Evolutionary conservation across 2,329 filamentous ascomycete species (phyloP).

Genomic region (Scedosporium apiospermum): DNA sequence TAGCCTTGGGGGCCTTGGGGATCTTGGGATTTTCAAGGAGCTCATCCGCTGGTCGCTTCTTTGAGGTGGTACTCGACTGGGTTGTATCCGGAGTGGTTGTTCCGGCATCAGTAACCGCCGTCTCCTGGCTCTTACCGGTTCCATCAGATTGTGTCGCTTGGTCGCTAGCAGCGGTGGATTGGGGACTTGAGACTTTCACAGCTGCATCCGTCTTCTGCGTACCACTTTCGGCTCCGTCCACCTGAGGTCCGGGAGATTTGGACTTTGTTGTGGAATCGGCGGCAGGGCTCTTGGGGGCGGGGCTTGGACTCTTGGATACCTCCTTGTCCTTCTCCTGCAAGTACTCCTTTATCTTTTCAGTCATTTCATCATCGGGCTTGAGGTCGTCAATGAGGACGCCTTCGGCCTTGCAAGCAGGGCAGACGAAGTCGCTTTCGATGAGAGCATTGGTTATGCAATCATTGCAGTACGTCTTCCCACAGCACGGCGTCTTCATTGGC

Average conservation of each 20-base stretch:
- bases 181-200: conserved; percentile 8
- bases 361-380: conserved; percentile 68
- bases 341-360: conserved; percentile 70
- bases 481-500: conserved; percentile 98
- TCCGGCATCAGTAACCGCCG: conserved; percentile 1
- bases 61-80: conserved; percentile 34
- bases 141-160: background rate
- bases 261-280: background rate
- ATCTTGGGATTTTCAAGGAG: conserved; percentile 52
- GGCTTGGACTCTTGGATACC: conserved; percentile 30
- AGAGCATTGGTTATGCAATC: conserved; percentile 99
- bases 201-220: conserved; percentile 10
- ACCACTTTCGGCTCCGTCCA: conserved; percentile 7
- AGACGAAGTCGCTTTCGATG: conserved; percentile 96
- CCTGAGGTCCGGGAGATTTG: conserved; percentile 5
- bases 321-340: conserved; percentile 37
- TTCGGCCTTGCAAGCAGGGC: conserved; percentile 83
- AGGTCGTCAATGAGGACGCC: conserved; percentile 91
- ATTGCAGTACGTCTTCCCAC: conserved; percentile 96
- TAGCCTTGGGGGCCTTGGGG: conserved; percentile 56
- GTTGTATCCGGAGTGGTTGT: background rate
- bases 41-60: conserved; percentile 78
- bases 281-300: conserved; percentile 11
- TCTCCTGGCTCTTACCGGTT: background rate
- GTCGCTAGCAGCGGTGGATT: background rate